Conservation (phyloP, 345 rosid species). For the Kandelia obovata region DNA sequence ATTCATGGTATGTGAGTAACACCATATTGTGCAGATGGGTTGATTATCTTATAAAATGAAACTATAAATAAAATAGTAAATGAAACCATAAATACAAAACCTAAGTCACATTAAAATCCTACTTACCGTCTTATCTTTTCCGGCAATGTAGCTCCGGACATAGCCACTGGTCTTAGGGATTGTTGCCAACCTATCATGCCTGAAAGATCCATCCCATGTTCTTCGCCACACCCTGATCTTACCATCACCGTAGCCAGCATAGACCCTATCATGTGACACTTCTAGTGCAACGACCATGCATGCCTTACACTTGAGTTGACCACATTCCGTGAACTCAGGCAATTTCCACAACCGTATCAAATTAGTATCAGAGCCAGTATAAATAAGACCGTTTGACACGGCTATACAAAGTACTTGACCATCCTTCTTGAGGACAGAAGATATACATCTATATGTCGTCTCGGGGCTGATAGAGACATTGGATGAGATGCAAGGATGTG, state of each 20-base stretch:
- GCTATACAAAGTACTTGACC: slow-evolving; percentile 50
- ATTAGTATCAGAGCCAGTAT: slow-evolving; percentile 45
- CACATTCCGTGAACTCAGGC: slow-evolving; percentile 48
- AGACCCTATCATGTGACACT: slow-evolving; percentile 38
- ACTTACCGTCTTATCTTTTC: slow-evolving; percentile 47
- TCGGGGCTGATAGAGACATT: slow-evolving; percentile 2
- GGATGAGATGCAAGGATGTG: slow-evolving; percentile 12
- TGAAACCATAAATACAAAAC: neutral
- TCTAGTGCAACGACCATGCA: slow-evolving; percentile 35
- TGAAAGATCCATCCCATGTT: slow-evolving; percentile 39
- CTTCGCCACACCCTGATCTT: slow-evolving; percentile 51
- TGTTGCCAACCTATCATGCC: slow-evolving; percentile 41
- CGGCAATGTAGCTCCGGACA: slow-evolving; percentile 40
- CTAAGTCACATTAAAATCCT: neutral
- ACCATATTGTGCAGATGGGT: too few relatives aligned
- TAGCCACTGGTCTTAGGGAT: slow-evolving; percentile 35
- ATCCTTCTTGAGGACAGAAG: slow-evolving; percentile 44
- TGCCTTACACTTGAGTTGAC: slow-evolving; percentile 42
- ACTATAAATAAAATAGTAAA: neutral
- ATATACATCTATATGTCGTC: slow-evolving; percentile 26
- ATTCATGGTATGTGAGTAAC: too few relatives aligned
- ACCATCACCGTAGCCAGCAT: slow-evolving; percentile 45
- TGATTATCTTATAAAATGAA: too few relatives aligned
- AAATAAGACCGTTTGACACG: slow-evolving; percentile 28
- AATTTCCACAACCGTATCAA: slow-evolving; percentile 45